Evolutionary conservation across 495 filamentous ascomycete species (phyloP).

Genomic region (Apiosordaria backusii): DNA sequence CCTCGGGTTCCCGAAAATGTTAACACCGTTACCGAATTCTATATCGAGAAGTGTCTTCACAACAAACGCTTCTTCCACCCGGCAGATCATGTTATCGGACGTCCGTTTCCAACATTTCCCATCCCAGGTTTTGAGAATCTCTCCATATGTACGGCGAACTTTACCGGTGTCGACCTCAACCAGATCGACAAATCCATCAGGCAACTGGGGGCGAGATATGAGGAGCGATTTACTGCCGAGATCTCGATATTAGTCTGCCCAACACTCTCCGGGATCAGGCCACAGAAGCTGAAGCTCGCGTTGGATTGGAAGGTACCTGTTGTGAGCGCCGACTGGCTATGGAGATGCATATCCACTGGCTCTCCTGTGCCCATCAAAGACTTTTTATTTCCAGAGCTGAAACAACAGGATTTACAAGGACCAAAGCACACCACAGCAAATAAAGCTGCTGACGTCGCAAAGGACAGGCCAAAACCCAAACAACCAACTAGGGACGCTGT

Average conservation of each 20-base stretch:
- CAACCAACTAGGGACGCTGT: conserved; percentile 4
- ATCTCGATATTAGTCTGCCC: conserved; percentile 69
- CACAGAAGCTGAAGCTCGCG: conserved; percentile 76
- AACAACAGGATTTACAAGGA: conserved; percentile 20
- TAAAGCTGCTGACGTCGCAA: not conserved
- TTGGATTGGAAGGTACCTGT: conserved; percentile 69
- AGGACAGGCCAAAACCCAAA: conserved; percentile 13
- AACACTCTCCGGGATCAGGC: conserved; percentile 48
- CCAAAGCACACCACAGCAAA: not conserved
- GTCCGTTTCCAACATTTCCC: conserved; percentile 66
- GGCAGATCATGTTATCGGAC: conserved; percentile 65
- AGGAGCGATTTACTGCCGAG: conserved; percentile 64
- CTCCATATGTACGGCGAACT: conserved; percentile 74
- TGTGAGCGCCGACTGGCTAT: conserved; percentile 77
- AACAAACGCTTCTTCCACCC: conserved; percentile 67
- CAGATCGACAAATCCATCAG: conserved; percentile 73
- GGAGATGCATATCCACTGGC: conserved; percentile 62
- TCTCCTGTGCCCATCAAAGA: conserved; percentile 36
- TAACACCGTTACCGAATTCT: conserved; percentile 78
- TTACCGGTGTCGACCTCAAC: conserved; percentile 77
- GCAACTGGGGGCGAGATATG: conserved; percentile 74
- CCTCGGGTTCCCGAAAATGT: conserved; percentile 38
- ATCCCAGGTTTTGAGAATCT: conserved; percentile 64
- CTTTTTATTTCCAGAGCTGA: conserved; percentile 37
- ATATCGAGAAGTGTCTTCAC: conserved; percentile 83